Percentiles rank a stretch among this genome's conserved stretches.
Evolutionary conservation across 805 yeast species (phyloP).

Genomic region (Yarrowia osloensis): DNA sequence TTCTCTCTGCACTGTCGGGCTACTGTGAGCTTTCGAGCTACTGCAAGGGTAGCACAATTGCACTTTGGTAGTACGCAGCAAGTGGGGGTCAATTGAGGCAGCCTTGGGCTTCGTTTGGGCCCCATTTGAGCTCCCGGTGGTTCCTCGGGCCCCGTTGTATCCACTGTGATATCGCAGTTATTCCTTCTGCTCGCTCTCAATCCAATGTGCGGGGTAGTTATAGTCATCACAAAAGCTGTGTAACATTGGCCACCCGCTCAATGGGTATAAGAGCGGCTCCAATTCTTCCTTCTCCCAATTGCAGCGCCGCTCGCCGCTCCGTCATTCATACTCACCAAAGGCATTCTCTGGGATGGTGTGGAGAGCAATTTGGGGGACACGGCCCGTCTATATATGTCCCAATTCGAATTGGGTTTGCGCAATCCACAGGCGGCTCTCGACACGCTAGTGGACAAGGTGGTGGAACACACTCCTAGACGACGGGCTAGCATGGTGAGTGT

Average conservation of each 20-base stretch:
- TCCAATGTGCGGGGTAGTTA: not conserved
- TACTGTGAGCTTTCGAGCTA: not conserved
- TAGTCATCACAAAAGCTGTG: not conserved
- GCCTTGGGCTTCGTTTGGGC: too few relatives aligned
- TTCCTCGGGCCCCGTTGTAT: too few relatives aligned
- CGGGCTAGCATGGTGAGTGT: slow-evolving; percentile 19
- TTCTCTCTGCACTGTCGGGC: not conserved
- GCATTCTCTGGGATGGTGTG: slow-evolving; percentile 22
- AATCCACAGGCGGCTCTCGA: slow-evolving; percentile 21
- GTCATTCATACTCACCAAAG: slow-evolving; percentile 19
- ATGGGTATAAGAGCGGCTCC: not conserved
- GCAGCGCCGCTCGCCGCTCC: too few relatives aligned
- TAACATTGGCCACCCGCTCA: not conserved
- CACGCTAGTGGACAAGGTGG: slow-evolving; percentile 2
- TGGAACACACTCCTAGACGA: slow-evolving; percentile 1
- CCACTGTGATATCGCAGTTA: too few relatives aligned
- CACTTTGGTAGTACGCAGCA: not conserved
- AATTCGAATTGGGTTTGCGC: slow-evolving; percentile 28
- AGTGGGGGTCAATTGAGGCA: not conserved
- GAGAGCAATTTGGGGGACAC: slow-evolving; percentile 8
- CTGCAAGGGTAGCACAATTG: not conserved
- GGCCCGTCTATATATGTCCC: slow-evolving; percentile 29
- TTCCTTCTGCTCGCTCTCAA: too few relatives aligned
- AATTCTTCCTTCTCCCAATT: not conserved
- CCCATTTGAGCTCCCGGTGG: too few relatives aligned